phyloP scores from a whole-genome alignment of 129 eudicot species.

The Cynara cardunculus region DNA sequence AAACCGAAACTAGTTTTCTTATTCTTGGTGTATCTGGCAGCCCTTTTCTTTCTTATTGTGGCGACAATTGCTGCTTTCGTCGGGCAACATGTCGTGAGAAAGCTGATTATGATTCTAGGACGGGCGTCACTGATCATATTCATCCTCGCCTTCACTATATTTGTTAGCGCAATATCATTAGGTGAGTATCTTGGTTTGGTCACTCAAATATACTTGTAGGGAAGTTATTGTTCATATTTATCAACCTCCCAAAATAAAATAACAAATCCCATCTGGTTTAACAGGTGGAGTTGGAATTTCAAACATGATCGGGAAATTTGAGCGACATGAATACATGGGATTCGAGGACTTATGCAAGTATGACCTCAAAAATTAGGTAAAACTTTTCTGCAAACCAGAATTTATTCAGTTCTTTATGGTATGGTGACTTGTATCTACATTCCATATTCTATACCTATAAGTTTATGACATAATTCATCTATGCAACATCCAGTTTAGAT shows the following conservation, averaged over 20 bases:
- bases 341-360: constrained; percentile 92
- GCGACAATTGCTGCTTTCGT: constrained; percentile 88
- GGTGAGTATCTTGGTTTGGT: constrained; percentile 47
- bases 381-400: not conserved
- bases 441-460: too few relatives aligned
- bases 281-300: constrained; percentile 95
- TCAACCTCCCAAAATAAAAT: not conserved
- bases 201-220: not conserved
- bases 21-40: constrained; percentile 41
- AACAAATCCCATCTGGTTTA: not conserved
- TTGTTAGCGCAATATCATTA: constrained; percentile 85
- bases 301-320: constrained; percentile 75
- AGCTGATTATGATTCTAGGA: constrained; percentile 62
- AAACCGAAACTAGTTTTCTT: not conserved
- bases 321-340: constrained; percentile 83
- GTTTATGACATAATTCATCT: not conserved
- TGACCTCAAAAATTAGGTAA: constrained; percentile 23
- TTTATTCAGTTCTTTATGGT: not conserved
- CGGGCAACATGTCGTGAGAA: constrained; percentile 92
- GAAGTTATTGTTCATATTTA: not conserved
- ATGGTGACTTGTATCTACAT: not conserved
- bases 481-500: constrained; percentile 4
- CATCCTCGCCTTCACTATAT: constrained; percentile 79
- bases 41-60: constrained; percentile 62
- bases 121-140: constrained; percentile 92